A percentile compares a stretch with the other conserved stretches of the same genome.
Evolutionary conservation across 129 eudicot genomes (phyloP).

Genomic region (Tanacetum coccineum): DNA sequence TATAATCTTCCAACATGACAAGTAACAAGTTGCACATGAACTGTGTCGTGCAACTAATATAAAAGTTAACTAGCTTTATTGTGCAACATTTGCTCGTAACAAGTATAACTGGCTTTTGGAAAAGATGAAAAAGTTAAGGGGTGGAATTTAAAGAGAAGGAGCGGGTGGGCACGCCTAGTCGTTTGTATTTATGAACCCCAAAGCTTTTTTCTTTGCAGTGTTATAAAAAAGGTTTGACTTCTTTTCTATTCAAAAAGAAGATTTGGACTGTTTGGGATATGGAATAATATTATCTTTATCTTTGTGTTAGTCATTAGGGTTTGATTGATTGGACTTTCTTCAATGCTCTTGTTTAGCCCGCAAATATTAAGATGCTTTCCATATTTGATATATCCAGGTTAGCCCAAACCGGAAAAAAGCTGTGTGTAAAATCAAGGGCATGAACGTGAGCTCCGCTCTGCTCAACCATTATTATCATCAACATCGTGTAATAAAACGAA

Average conservation of each 20-base stretch:
- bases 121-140: slow-evolving; percentile 24
- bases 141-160: slow-evolving; percentile 23
- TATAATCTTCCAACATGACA: not conserved
- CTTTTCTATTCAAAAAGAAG: slow-evolving; percentile 1
- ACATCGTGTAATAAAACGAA: no score
- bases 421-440: no score
- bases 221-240: slow-evolving; percentile 40
- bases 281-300: not conserved
- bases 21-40: not conserved
- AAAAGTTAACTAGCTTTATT: not conserved
- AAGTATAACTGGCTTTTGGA: slow-evolving; percentile 19
- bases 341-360: not conserved
- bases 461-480: no score
- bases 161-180: slow-evolving; percentile 40
- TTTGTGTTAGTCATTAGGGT: slow-evolving; percentile 4
- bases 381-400: not conserved
- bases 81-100: not conserved
- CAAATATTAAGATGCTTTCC: not conserved
- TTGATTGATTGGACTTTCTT: not conserved
- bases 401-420: not conserved
- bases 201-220: slow-evolving; percentile 29
- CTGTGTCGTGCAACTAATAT: no score
- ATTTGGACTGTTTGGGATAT: slow-evolving; percentile 16
- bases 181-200: slow-evolving; percentile 29
- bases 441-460: no score